Conservation (phyloP, 2,329 filamentous ascomycete species). For the Trichoderma sp. region DNA sequence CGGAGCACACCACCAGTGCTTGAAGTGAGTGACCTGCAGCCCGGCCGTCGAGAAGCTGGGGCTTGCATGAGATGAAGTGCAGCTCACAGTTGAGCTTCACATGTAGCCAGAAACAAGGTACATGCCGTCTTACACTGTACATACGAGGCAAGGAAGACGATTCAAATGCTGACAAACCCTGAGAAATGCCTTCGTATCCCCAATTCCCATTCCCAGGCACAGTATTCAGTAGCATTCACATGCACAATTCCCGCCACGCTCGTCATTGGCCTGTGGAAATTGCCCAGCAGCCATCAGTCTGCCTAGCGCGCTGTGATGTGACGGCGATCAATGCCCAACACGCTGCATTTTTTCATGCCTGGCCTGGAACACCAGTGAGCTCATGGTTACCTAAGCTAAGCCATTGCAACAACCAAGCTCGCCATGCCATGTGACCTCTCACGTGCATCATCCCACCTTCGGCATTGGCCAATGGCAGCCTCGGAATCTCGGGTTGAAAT, state of each 20-base stretch:
- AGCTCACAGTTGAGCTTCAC: not conserved
- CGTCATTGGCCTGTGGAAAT: slow-evolving; percentile 15
- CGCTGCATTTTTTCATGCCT: not conserved
- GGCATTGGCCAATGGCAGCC: slow-evolving; percentile 32
- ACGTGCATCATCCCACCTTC: slow-evolving; percentile 25
- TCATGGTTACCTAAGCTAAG: slow-evolving; percentile 1
- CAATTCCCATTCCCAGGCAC: not conserved
- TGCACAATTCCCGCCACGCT: not conserved
- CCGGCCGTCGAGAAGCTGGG: not conserved
- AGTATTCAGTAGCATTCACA: not conserved
- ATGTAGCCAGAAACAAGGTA: not conserved
- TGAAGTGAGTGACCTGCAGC: slow-evolving; percentile 1
- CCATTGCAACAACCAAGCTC: not conserved
- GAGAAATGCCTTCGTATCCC: not conserved
- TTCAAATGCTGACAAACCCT: not conserved
- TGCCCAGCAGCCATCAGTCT: not conserved
- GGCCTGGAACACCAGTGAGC: not conserved
- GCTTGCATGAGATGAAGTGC: slow-evolving; percentile 4
- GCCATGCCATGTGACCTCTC: slow-evolving; percentile 22
- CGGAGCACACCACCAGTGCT: not conserved
- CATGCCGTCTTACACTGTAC: not conserved
- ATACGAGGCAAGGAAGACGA: not conserved
- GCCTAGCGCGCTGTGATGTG: not conserved
- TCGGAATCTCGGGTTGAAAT: slow-evolving; percentile 19
- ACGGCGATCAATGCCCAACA: slow-evolving; percentile 6